Evolutionary conservation across 805 yeast genomes (phyloP), one percentile per base, ranked within the genome.

Genomic region (Hanseniaspora thailandica): DNA sequence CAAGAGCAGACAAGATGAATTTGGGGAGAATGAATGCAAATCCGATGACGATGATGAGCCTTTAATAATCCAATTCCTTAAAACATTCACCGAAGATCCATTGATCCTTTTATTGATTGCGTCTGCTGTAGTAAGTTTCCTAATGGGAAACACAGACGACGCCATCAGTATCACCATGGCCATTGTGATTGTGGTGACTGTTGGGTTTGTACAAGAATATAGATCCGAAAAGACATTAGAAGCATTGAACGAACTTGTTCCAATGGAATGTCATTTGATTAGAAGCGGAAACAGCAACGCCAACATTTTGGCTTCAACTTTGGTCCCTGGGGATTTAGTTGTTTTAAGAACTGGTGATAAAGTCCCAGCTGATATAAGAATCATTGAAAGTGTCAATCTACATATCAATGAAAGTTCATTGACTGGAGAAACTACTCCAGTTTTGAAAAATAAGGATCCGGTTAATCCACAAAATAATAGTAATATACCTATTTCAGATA

Each of bases 131-230:
- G 74, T 93, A 34, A 82, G 94, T 57, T 85, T 90, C 59, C 67
- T 86, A 61, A 86, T 93, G 94, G 96, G 96, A n/a, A 93, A 93
- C 68, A 79, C 80, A 31, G 97, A 93, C 65, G 99, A 93, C 66
- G 95, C 97, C 2, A 71, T 93, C n/a, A 82, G 93, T 59, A 93
- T 93, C 60, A 82, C 97, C 0, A 72, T 89, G 57, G 98, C 98
- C 3, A 86, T 93, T 47, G 61, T 86, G 43, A 89, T 93, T 59
- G 99, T 93, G 31, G 97, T 93, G 12, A 79, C 93, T 1, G 99
- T 93, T 35, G 99, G 99, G 0, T 93, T 93, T 69, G 89, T 93
- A 31, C 99, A 93, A 69, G 99, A 93, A 67, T 89, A 89, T 63
- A 76, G 97, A 62, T 86, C 96, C 1, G 99, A 93, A 63, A 84